phyloP scores from a whole-genome alignment of 495 filamentous ascomycete genomes.

The Penicillium antarcticum region DNA sequence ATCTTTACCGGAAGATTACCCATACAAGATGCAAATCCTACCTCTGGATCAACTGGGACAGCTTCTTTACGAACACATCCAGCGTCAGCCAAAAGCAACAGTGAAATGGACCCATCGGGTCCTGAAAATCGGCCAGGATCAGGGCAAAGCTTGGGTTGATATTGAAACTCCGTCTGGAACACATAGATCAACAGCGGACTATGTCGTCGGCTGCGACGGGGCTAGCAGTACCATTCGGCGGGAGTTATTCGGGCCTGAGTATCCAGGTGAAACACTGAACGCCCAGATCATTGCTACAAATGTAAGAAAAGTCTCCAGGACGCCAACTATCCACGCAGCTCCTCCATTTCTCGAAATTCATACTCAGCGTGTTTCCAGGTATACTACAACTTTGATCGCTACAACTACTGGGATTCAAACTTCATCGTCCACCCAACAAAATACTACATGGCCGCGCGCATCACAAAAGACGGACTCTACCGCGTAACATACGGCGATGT shows the following conservation, averaged over 20 bases:
- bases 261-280: conserved; percentile 57
- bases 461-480: conserved; percentile 56
- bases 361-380: too few species aligned
- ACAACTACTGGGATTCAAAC: conserved; percentile 53
- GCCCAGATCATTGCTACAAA: conserved; percentile 62
- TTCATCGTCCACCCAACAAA: conserved; percentile 58
- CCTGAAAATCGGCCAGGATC: conserved; percentile 47
- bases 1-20: conserved; percentile 29
- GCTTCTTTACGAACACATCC: conserved; percentile 46
- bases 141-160: conserved; percentile 46
- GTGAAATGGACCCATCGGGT: conserved; percentile 50
- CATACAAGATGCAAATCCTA: conserved; percentile 45
- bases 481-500: conserved; percentile 59
- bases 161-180: conserved; percentile 42
- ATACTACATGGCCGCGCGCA: conserved; percentile 59
- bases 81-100: conserved; percentile 36
- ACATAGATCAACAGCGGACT: conserved; percentile 48
- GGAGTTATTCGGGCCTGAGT: conserved; percentile 54
- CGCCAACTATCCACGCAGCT: too few species aligned
- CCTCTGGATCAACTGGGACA: conserved; percentile 44
- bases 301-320: too few species aligned
- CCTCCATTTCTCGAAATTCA: too few species aligned
- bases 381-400: conserved; percentile 55
- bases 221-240: conserved; percentile 53
- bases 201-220: conserved; percentile 57